Evolutionary conservation across 768 basidiomycete species (phyloP), one percentile per base, ranked within the genome.

Genomic region (Ramaria rubella): DNA sequence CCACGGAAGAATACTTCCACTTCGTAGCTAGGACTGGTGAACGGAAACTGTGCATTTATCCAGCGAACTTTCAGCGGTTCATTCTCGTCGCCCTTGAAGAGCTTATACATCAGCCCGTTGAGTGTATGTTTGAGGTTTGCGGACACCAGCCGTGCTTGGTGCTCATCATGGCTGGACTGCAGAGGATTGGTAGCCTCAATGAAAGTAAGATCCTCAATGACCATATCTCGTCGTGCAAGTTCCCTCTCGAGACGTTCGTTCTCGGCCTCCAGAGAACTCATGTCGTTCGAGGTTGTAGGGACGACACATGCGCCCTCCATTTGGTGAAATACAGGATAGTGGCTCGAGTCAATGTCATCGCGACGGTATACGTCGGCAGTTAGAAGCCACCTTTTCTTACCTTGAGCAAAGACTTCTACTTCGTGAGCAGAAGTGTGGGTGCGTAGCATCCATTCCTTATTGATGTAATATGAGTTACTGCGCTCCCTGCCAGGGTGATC

Each of bases 361-460:
- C 96, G 83, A 49, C 96, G 75, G 71, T 98, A 99, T 52, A 99
- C 96, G 73, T 99, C 96, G 29, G 96, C 94, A 8, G 93, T 89
- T 23, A 98, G 76, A 30, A 99, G 76, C 90, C 94, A 99, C 52
- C 79, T 79, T 21, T 86, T 83, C 60, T 86, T 76, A 5, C 90
- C 90, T 43, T 75, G 73, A 30, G 79, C 71, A 69, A 96, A 98
- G 6, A 85, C 84, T 58, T 96, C 94, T 30, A 98, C 89, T 73
- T 99, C 95, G 68, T 99, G 96, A 4, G 96, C 92, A n/a, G 90
- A 93, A 1, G 96, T 97, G 69, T 99, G 96, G 0, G 96, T 98
- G 40, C 96, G 86, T 34, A 99, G 82, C 91, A 99, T 93, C 65
- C 86, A 75, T 63, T 83, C 75, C 64, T 78, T 80, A 74, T 98